Conservation (phyloP, 768 basidiomycete genomes). For the Mycena alexandri region DNA sequence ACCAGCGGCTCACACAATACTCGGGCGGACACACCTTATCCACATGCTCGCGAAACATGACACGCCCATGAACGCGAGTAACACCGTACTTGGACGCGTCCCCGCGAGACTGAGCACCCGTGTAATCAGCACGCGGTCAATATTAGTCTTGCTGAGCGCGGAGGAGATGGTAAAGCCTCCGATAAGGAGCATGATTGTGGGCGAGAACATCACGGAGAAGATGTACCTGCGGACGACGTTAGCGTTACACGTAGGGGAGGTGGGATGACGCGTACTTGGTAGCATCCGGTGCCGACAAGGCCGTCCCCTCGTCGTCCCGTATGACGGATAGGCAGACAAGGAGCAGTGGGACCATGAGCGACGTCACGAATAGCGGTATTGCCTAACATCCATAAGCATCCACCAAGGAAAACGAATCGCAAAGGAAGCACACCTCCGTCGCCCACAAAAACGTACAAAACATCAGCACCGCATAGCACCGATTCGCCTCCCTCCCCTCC, state of each 20-base stretch:
- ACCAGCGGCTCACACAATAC: not conserved
- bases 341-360: constrained; percentile 87
- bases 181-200: constrained; percentile 98
- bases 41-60: constrained; percentile 99
- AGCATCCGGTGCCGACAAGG: constrained; percentile 74
- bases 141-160: constrained; percentile 94
- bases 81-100: constrained; percentile 84
- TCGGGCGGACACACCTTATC: constrained; percentile 77
- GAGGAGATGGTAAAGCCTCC: constrained; percentile 99
- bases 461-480: constrained; percentile 89
- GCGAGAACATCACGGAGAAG: constrained; percentile 96
- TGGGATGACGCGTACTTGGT: constrained; percentile 72
- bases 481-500: constrained; percentile 79
- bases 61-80: constrained; percentile 95
- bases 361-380: constrained; percentile 98
- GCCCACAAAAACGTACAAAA: constrained; percentile 97
- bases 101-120: constrained; percentile 92
- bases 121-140: constrained; percentile 93
- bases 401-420: not conserved
- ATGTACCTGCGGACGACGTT: constrained; percentile 69
- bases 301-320: constrained; percentile 66
- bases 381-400: constrained; percentile 63
- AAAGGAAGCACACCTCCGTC: constrained; percentile 76
- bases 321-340: constrained; percentile 89
- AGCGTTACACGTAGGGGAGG: constrained; percentile 22